Base-by-base conservation (phyloP, 2,329 filamentous ascomycete genomes). In the Thielaviopsis euricoi region DNA sequence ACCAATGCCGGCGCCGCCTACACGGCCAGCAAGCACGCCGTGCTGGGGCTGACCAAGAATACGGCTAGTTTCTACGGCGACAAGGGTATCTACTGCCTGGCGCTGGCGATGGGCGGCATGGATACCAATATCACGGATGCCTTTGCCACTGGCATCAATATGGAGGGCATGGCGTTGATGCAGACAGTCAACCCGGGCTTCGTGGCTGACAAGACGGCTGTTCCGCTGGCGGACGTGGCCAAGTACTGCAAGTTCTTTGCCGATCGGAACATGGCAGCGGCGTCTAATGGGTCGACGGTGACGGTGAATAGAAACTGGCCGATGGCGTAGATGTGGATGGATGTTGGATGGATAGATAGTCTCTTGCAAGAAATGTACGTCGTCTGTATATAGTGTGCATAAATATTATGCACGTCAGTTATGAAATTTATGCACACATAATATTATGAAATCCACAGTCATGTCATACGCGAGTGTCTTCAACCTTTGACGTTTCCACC, bases 1-100 rank as follows among this genome's bases (percentile, higher is more conserved):
- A 64, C 67, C 53, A 56, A 63, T 21, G 66, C 65, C 4, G 76
- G 76, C 26, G 72, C 70, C 12, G 74, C 76, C 19, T 79, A 80
- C 64, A 78, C 76, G 0, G 71, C 72, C 0, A 73, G 70, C 66
- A 80, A 81, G 67, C 76, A 80, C 62, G 78, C 73, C 10, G 64
- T 81, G 15, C 63, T 78, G 2, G 78, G 75, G 1, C 66, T 81
- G 58, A 79, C 76, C 15, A 77, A 76, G 66, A 82, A 77, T 66
- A 82, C 77, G 15, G 79, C 78, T 2, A 71, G 73, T 0, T 77
- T 72, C 63, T 83, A 83, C 63, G 73, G 73, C 1, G 67, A 69
- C 29, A 74, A 76, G 66, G 77, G 77, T 23, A 77, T 83, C 60
- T 72, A 74, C 54, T 73, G 71, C 61, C 71, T 79, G 37, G 73